Conservation (phyloP, 2,329 filamentous ascomycete genomes). For the Biscogniauxia sp. region DNA sequence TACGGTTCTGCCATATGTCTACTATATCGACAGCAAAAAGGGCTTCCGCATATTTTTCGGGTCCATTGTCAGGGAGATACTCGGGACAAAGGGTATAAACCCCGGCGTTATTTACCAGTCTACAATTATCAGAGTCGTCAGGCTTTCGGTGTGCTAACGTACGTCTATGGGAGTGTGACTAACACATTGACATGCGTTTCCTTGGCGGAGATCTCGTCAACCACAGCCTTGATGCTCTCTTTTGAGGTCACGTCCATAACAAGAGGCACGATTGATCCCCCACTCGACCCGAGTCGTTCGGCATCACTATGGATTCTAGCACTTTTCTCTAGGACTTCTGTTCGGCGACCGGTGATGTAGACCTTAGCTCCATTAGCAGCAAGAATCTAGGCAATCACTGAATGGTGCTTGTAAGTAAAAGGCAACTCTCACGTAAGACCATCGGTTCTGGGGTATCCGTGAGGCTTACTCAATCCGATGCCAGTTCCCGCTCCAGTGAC, state of each 20-base stretch:
- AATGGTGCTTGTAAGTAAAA: constrained; percentile 11
- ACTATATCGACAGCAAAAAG: constrained; percentile 25
- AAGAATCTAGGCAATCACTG: constrained; percentile 44
- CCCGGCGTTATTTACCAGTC: constrained; percentile 52
- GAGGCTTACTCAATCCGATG: constrained; percentile 25
- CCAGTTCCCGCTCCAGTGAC: constrained; percentile 30
- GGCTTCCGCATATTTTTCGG: constrained; percentile 24
- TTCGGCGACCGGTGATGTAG: constrained; percentile 41
- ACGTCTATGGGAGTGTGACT: not conserved
- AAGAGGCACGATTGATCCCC: constrained; percentile 47
- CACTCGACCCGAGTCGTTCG: constrained; percentile 31
- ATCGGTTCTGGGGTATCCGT: not conserved
- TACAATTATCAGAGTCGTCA: constrained; percentile 1
- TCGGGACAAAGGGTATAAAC: constrained; percentile 32
- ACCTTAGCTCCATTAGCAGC: constrained; percentile 41
- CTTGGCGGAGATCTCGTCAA: constrained; percentile 49
- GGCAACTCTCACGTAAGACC: constrained; percentile 1
- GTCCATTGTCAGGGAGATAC: constrained; percentile 21
- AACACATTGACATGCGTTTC: constrained; percentile 52
- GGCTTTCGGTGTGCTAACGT: not conserved
- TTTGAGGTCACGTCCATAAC: constrained; percentile 49
- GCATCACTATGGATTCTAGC: constrained; percentile 44
- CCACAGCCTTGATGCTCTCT: constrained; percentile 45
- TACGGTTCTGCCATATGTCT: constrained; percentile 25
- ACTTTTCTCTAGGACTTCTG: constrained; percentile 41